phyloP scores from a whole-genome alignment of 2,329 filamentous ascomycete species.

The Chrysoporthe austroafricana region DNA sequence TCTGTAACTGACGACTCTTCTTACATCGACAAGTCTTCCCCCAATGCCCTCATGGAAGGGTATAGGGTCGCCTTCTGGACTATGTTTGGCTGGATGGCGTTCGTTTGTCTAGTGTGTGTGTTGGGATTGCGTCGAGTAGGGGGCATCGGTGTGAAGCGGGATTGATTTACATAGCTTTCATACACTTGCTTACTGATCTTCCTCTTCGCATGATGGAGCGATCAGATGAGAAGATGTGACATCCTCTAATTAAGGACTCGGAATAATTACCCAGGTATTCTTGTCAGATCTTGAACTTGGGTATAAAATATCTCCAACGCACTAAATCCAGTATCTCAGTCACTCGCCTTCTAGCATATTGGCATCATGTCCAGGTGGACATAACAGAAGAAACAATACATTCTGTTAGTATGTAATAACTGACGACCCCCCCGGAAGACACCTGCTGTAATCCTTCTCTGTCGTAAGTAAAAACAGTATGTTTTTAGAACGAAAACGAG shows the following conservation, averaged over 20 bases:
- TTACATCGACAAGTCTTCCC: conserved; percentile 1
- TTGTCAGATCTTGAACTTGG: no score
- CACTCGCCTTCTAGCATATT: background rate
- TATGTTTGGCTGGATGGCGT: conserved; percentile 25
- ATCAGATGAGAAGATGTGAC: no score
- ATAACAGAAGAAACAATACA: background rate
- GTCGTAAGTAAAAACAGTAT: no score
- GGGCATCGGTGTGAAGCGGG: conserved; percentile 20
- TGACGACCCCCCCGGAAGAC: no score
- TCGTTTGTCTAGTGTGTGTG: background rate
- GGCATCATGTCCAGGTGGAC: background rate
- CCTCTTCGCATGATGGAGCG: background rate
- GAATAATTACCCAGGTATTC: no score
- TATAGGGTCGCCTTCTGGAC: conserved; percentile 22
- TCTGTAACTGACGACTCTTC: conserved; percentile 4
- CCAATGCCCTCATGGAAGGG: conserved; percentile 17
- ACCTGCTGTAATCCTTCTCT: no score
- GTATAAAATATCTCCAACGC: background rate
- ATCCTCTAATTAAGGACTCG: no score
- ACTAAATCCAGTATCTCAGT: background rate
- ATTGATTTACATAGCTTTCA: conserved; percentile 3
- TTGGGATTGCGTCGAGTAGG: conserved; percentile 22
- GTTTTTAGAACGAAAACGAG: no score
- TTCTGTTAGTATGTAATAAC: background rate
- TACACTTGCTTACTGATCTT: background rate